Percentiles rank a stretch among this genome's conserved stretches.
These are phyloP conservation scores for Leccinum pallidistipes DNA, from an alignment of 1,284 basidiomycete genomes.

Conservation along the genomic window DNA sequence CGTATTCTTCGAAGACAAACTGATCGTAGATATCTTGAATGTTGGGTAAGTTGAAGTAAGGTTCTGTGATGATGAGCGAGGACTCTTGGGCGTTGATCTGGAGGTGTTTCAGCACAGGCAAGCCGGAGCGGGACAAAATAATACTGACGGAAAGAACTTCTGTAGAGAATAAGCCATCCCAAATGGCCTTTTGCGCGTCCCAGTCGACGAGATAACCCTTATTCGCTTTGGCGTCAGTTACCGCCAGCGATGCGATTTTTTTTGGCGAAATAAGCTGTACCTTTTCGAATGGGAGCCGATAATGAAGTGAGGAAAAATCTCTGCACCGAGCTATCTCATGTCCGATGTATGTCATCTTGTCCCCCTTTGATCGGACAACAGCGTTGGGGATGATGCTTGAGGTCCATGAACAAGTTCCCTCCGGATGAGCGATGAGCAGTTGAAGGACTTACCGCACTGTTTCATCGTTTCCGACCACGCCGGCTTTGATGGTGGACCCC, in stretches of 20 bases:
- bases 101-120: slow-evolving; percentile 2
- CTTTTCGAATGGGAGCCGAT: slow-evolving; percentile 84
- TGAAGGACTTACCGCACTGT: slow-evolving; percentile 19
- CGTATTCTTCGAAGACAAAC: slow-evolving; percentile 95
- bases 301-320: slow-evolving; percentile 79
- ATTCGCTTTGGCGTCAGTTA: slow-evolving; percentile 17
- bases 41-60: slow-evolving; percentile 90
- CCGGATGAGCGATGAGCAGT: background rate
- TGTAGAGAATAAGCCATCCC: slow-evolving; percentile 82
- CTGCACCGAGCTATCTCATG: slow-evolving; percentile 76
- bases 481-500: slow-evolving; percentile 77
- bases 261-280: slow-evolving; percentile 42
- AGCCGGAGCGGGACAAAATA: slow-evolving; percentile 5
- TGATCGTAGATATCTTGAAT: slow-evolving; percentile 92
- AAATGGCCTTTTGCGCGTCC: slow-evolving; percentile 89
- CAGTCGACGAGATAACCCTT: slow-evolving; percentile 91
- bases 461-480: slow-evolving; percentile 41
- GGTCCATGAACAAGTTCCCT: slow-evolving; percentile 2
- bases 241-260: slow-evolving; percentile 2
- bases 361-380: slow-evolving; percentile 76
- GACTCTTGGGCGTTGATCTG: slow-evolving; percentile 74
- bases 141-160: slow-evolving; percentile 66
- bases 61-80: slow-evolving; percentile 86
- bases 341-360: slow-evolving; percentile 77
- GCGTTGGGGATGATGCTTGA: slow-evolving; percentile 75